Conservation (phyloP, 129 eudicot genomes). For the Flaveria linearis region DNA sequence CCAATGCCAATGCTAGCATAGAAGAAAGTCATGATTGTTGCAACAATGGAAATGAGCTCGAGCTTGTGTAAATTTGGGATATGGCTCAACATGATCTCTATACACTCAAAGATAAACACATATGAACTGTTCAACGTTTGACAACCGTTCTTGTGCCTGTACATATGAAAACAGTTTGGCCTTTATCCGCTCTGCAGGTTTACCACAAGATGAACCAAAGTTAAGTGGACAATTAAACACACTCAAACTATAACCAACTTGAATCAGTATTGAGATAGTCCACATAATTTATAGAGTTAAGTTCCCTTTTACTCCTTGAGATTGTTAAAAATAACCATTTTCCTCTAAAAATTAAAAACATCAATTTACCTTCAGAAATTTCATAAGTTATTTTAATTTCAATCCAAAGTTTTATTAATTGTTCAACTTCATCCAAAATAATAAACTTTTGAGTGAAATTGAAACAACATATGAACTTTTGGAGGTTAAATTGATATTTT, state of each 20-base stretch:
- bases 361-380: too few species aligned
- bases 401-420: too few species aligned
- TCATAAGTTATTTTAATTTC: too few species aligned
- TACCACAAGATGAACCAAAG: slow-evolving; percentile 4
- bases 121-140: slow-evolving; percentile 42
- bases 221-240: neutral
- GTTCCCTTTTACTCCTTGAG: too few species aligned
- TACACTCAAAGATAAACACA: slow-evolving; percentile 48
- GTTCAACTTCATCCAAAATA: too few species aligned
- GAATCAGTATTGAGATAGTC: slow-evolving; percentile 71
- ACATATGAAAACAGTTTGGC: slow-evolving; percentile 67
- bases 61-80: slow-evolving; percentile 79
- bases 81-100: slow-evolving; percentile 64
- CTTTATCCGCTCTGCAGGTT: slow-evolving; percentile 57
- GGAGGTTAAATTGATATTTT: too few species aligned
- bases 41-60: slow-evolving; percentile 68
- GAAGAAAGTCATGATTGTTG: slow-evolving; percentile 79
- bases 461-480: too few species aligned
- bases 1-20: slow-evolving; percentile 72
- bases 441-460: too few species aligned
- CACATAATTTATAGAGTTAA: slow-evolving; percentile 50
- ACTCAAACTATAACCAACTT: slow-evolving; percentile 37
- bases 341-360: too few species aligned
- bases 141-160: slow-evolving; percentile 49
- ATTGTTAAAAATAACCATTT: too few species aligned